These are phyloP conservation scores for Nigrograna mackinnonii DNA, from an alignment of 2,329 filamentous ascomycete species.

Conservation along the genomic window DNA sequence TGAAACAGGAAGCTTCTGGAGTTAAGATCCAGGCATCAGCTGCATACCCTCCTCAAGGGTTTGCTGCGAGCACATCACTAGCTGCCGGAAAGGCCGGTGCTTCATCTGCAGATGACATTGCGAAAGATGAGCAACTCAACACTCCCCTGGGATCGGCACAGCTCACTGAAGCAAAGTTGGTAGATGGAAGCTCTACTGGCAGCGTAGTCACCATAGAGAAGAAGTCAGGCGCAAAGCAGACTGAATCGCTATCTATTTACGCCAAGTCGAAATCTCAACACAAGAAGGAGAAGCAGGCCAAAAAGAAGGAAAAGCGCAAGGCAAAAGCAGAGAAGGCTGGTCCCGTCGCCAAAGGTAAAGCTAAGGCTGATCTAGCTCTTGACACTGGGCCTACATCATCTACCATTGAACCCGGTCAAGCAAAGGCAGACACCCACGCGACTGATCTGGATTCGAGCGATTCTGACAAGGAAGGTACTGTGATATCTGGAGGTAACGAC, in stretches of 20 bases:
- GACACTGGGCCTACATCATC: neutral
- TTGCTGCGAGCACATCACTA: neutral
- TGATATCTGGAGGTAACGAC: neutral
- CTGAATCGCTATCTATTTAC: constrained; percentile 32
- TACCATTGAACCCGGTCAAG: neutral
- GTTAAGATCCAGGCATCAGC: neutral
- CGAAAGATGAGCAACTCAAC: neutral
- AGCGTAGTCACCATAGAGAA: neutral
- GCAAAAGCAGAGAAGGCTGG: constrained; percentile 15
- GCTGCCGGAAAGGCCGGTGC: neutral
- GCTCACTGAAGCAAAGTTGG: neutral
- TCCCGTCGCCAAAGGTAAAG: constrained; percentile 2
- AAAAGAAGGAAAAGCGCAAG: constrained; percentile 39
- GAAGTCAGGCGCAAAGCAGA: constrained; percentile 22
- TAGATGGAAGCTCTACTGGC: too few species aligned
- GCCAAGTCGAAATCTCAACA: constrained; percentile 28
- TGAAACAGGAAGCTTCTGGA: neutral
- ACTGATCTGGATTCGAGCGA: neutral
- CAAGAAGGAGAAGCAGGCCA: constrained; percentile 37
- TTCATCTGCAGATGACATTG: neutral
- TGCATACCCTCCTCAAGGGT: too few species aligned
- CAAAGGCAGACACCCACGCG: neutral
- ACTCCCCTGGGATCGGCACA: neutral
- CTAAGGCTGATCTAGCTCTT: too few species aligned
- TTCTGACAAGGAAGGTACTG: neutral